A percentile compares a stretch with the other conserved stretches of the same genome.
Evolutionary conservation across 75 land plant genomes (phyloP).

Genomic region (Pinus tabuliformis): DNA sequence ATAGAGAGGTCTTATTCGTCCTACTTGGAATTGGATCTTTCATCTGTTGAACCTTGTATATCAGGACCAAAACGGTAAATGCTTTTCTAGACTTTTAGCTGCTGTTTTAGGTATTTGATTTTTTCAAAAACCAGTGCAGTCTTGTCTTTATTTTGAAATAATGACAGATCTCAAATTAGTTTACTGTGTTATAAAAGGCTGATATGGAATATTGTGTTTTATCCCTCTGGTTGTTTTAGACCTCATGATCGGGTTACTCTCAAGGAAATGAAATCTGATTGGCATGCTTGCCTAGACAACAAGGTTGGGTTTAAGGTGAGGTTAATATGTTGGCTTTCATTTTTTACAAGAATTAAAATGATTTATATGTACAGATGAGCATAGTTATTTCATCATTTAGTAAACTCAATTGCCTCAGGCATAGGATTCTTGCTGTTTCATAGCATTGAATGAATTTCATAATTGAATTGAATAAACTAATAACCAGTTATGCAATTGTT

Average conservation of each 20-base stretch:
- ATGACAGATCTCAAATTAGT: not conserved
- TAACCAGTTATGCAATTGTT: too few species aligned
- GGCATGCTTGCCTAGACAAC: conserved; percentile 82
- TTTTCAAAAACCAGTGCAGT: not conserved
- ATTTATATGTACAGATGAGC: not conserved
- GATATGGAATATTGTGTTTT: not conserved
- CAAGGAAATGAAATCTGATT: conserved; percentile 88
- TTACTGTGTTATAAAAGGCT: not conserved
- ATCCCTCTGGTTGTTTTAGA: conserved; percentile 28
- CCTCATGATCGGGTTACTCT: conserved; percentile 92
- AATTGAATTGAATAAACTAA: too few species aligned
- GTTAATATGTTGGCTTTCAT: not conserved
- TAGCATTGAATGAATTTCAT: not conserved
- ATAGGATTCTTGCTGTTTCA: not conserved
- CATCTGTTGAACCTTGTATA: conserved; percentile 75
- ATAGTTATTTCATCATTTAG: not conserved
- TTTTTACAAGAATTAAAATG: not conserved
- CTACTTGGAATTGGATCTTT: conserved; percentile 62
- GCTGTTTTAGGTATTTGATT: too few species aligned
- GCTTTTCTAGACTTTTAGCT: not conserved
- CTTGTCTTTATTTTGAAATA: not conserved
- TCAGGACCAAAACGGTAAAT: conserved; percentile 89
- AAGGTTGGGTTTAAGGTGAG: conserved; percentile 87
- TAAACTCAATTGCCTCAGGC: not conserved
- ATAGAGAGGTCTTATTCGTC: conserved; percentile 80